Percentiles rank a stretch among this genome's conserved stretches.
phyloP scores from a whole-genome alignment of 1,284 basidiomycete species.

The Fomitopsis palustris region DNA sequence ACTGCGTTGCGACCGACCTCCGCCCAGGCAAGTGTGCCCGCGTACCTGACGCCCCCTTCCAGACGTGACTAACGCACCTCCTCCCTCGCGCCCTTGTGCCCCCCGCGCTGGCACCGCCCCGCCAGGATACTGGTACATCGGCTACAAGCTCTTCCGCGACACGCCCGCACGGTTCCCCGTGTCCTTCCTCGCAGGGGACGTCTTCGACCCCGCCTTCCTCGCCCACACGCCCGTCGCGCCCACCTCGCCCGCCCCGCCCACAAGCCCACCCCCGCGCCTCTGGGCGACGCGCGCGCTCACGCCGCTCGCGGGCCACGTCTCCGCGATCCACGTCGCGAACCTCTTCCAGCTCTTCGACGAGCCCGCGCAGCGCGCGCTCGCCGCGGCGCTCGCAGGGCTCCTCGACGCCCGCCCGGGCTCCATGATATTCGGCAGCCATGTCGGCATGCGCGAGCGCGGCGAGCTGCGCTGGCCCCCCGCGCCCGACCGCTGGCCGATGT shows the following conservation, averaged over 20 bases:
- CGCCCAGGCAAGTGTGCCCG: slow-evolving; percentile 30
- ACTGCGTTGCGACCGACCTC: slow-evolving; percentile 34
- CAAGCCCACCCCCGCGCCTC: slow-evolving; percentile 28
- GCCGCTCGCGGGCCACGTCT: slow-evolving; percentile 41
- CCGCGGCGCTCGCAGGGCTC: slow-evolving; percentile 35
- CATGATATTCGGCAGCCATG: slow-evolving; percentile 30
- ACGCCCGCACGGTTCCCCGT: slow-evolving; percentile 39
- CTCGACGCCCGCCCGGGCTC: slow-evolving; percentile 36
- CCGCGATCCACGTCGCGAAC: slow-evolving; percentile 43
- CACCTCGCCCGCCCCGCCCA: slow-evolving; percentile 22
- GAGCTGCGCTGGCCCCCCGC: no score
- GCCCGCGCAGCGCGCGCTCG: slow-evolving; percentile 38
- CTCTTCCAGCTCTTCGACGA: slow-evolving; percentile 53
- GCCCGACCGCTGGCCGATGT: no score
- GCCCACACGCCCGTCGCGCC: slow-evolving; percentile 14
- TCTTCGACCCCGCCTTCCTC: slow-evolving; percentile 36
- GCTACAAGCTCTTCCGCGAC: slow-evolving; percentile 31
- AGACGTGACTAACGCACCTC: neutral
- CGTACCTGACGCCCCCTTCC: slow-evolving; percentile 22
- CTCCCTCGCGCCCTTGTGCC: slow-evolving; percentile 13
- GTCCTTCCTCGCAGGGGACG: slow-evolving; percentile 44
- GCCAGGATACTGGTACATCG: slow-evolving; percentile 33
- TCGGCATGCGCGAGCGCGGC: no score
- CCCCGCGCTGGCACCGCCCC: slow-evolving; percentile 11
- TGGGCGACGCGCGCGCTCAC: slow-evolving; percentile 34